Evolutionary conservation across 2,329 filamentous ascomycete genomes (phyloP), one percentile per base, ranked within the genome.

Genomic region (Talaromyces sp.): DNA sequence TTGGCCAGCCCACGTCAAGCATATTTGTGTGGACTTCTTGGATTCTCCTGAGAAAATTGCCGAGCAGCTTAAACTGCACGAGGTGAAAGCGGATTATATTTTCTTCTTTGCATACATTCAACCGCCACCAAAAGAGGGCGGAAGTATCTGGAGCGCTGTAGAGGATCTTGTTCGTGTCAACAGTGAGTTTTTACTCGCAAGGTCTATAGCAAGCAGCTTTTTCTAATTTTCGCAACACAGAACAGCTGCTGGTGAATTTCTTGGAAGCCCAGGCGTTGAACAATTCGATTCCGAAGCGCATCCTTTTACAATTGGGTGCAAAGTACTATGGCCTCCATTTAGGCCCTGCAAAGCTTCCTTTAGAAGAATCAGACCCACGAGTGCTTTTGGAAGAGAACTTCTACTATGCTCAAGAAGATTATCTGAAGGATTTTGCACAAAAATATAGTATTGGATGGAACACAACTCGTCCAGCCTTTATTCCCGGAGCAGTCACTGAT

Each of bases 91-190:
- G 3, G 60, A 62, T 25, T 56, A 62, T 41, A 56, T 62, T 56
- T 62, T 62, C 60, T 62, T 62, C 60, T 62, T 62, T 56, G 60
- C 60, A 19, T 62, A 62, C 60, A 62, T 62, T 52, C 60, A 62
- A 33, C 60, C 60, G 19, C 58, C 45, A 54, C 60, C 82, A 0
- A 81, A 62, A 11, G n/a, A 54, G 19, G 47, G 60, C 37, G 47
- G 49, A 54, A 62, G 33, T 62, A 62, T 62, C 10, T 62, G 60
- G 60, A 56, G 33, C 49, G 60, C 45, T 54, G 60, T 56, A 25
- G 49, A 62, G 49, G 60, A 62, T 31, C 60, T 62, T n/a, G 49
- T 52, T 56, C 47, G 49, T 56, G 49, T 62, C 27, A 62, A 54
- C 45, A 27, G 60, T 62, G 25, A 52, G 39, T 41, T 41, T 41